These are phyloP conservation scores for Fomes fomentarius DNA, from an alignment of 1,284 basidiomycete genomes.

Conservation along the genomic window DNA sequence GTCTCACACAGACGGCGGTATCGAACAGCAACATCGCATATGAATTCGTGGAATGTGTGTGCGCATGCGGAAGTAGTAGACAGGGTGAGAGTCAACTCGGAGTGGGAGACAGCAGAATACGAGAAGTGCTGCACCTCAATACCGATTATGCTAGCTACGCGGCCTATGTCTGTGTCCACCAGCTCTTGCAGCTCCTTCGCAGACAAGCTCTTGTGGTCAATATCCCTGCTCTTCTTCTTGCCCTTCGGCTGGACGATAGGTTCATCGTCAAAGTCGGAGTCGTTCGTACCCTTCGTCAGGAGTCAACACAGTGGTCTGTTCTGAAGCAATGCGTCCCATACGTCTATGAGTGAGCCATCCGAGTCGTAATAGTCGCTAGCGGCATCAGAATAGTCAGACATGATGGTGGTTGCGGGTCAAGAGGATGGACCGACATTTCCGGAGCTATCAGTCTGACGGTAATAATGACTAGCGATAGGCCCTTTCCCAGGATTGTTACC, in stretches of 20 bases:
- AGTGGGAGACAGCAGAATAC: conserved; percentile 5
- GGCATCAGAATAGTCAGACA: conserved; percentile 37
- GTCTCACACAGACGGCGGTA: not conserved
- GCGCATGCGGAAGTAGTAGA: not conserved
- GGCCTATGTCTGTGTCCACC: conserved; percentile 47
- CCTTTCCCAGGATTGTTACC: conserved; percentile 1
- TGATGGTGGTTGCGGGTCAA: conserved; percentile 17
- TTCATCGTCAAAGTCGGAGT: conserved; percentile 32
- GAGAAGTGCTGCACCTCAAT: conserved; percentile 45
- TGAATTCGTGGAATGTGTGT: not conserved
- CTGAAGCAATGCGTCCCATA: conserved; percentile 13
- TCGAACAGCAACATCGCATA: not conserved
- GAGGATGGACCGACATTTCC: too few species aligned
- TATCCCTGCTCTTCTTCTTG: conserved; percentile 28
- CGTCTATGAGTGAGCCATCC: conserved; percentile 29
- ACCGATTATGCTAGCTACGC: conserved; percentile 52
- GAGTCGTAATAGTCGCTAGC: conserved; percentile 35
- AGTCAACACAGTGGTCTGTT: conserved; percentile 2
- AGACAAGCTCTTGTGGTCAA: conserved; percentile 41
- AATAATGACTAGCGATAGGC: not conserved
- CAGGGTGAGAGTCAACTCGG: conserved; percentile 11
- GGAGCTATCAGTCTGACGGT: too few species aligned
- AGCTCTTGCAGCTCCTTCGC: conserved; percentile 45
- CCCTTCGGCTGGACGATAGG: conserved; percentile 30
- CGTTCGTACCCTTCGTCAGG: conserved; percentile 29